These are phyloP conservation scores for Mangifera indica DNA, from an alignment of 345 rosid genomes.

Conservation along the genomic window DNA sequence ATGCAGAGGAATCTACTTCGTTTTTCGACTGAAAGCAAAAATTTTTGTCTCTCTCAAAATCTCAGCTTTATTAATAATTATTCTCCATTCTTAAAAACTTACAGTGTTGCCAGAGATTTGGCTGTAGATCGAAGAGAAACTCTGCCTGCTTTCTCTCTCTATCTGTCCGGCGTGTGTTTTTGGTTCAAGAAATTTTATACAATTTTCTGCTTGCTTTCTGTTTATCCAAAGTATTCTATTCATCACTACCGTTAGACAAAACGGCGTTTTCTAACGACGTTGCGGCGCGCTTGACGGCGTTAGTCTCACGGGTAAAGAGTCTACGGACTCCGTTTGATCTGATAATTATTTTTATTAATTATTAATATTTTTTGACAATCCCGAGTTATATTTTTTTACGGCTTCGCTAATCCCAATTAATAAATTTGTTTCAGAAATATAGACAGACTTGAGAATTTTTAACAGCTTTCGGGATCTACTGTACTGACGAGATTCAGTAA, in stretches of 20 bases:
- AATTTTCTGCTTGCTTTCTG: slow-evolving; percentile 21
- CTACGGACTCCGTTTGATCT: slow-evolving; percentile 10
- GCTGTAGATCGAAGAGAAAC: slow-evolving; percentile 21
- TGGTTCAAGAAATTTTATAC: slow-evolving; percentile 39
- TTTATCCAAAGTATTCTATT: slow-evolving; percentile 10
- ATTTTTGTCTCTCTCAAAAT: neutral
- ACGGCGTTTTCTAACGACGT: slow-evolving; percentile 49
- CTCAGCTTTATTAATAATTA: too few relatives aligned
- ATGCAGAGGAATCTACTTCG: slow-evolving; percentile 32
- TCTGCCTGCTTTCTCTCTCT: slow-evolving; percentile 18
- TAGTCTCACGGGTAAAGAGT: neutral
- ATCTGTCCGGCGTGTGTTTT: slow-evolving; percentile 25
- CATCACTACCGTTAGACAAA: slow-evolving; percentile 32
- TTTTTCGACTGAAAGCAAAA: slow-evolving; percentile 29
- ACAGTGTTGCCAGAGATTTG: slow-evolving; percentile 23
- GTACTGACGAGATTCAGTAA: neutral
- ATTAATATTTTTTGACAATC: slow-evolving; percentile 1
- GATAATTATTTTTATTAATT: slow-evolving; percentile 21
- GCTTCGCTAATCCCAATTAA: slow-evolving; percentile 41
- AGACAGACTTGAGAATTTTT: neutral
- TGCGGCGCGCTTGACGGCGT: slow-evolving; percentile 49
- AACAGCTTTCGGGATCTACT: neutral
- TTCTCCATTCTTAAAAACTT: neutral
- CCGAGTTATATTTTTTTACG: neutral
- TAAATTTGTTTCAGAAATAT: neutral